Conservation (phyloP, 2,329 filamentous ascomycete species). For the Diaporthe destruens region DNA sequence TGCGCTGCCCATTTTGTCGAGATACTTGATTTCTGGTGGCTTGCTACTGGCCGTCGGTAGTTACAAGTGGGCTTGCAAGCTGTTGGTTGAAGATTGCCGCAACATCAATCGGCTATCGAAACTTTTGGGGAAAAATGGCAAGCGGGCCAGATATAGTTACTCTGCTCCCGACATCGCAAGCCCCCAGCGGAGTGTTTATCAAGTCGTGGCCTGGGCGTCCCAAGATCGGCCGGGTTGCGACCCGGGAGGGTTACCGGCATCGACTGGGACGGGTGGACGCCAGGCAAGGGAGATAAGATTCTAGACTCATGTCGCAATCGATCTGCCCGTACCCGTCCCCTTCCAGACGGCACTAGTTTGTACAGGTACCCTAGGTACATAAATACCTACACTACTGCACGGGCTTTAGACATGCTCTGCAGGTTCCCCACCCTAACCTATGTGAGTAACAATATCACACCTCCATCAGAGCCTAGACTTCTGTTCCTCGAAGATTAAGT, state of each 20-base stretch:
- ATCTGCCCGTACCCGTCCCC: not conserved
- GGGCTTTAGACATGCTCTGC: not conserved
- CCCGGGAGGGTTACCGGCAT: slow-evolving; percentile 17
- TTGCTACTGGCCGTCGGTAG: too few species aligned
- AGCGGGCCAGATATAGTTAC: slow-evolving; percentile 13
- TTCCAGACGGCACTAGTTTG: not conserved
- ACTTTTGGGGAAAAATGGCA: not conserved
- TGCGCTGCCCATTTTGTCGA: slow-evolving; percentile 37
- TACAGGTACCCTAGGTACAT: not conserved
- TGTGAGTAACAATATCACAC: not conserved
- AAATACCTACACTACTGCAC: not conserved
- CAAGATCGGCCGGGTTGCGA: slow-evolving; percentile 20
- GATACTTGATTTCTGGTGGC: not conserved
- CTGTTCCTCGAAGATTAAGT: not conserved
- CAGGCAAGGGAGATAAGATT: slow-evolving; percentile 23
- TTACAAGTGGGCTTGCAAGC: not conserved
- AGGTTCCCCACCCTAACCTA: slow-evolving; percentile 13
- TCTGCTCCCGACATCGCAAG: slow-evolving; percentile 17
- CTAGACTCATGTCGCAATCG: not conserved
- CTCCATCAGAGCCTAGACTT: not conserved
- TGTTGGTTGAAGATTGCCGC: not conserved
- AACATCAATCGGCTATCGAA: not conserved
- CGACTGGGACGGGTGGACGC: not conserved
- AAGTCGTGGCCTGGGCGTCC: not conserved
- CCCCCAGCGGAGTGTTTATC: not conserved